Evolutionary conservation across 768 basidiomycete genomes (phyloP), one percentile per base, ranked within the genome.

Genomic region (Phylloporus sp.): DNA sequence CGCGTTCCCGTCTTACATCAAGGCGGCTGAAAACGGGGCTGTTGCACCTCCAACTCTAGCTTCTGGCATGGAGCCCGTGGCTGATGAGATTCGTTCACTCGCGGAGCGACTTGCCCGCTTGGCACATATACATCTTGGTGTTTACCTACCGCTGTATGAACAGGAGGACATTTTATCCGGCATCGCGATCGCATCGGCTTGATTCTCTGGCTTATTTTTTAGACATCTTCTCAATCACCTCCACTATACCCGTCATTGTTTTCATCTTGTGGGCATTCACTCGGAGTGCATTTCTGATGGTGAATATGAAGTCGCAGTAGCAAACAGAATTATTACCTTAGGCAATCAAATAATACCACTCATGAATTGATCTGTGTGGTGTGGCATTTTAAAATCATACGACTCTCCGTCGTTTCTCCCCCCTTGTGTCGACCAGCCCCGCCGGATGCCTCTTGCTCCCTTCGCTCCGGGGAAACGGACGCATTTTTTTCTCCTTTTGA

Each of bases 401-500:
- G 2, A 63, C 26, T 34, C 45, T 67, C 41, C 56, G 66, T 39
- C 67, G 67, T 49, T 69, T 69, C 15, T 24, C 13, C 12, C 34
- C 46, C 24, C 28, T 47, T 11, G 47, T 40, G 24, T 63, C 60
- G 7, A 47, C 41, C 10, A 55, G 18, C 11, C 43, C 51, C 34
- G 47, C 47, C 4, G 59, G 53, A 26, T 59, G 56, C 47, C 29
- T 57, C 45, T 56, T 58, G 41, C 49, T 26, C 10, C 48, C 59
- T 54, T 54, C 58, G 23, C 38, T 59, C 48, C 60, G 61, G 27
- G 74, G 63, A 65, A 84, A 86, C 12, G 94, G 94, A 47, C 91
- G 74, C 50, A 79, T 84, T 61, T 81, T 87, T 71, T 95, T 95
- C 75, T 95, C 94, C 68, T 88, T 93, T 69, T 92, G 90, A 45